phyloP scores from a whole-genome alignment of 305 asterid genomes.

The Petunia hybrid region DNA sequence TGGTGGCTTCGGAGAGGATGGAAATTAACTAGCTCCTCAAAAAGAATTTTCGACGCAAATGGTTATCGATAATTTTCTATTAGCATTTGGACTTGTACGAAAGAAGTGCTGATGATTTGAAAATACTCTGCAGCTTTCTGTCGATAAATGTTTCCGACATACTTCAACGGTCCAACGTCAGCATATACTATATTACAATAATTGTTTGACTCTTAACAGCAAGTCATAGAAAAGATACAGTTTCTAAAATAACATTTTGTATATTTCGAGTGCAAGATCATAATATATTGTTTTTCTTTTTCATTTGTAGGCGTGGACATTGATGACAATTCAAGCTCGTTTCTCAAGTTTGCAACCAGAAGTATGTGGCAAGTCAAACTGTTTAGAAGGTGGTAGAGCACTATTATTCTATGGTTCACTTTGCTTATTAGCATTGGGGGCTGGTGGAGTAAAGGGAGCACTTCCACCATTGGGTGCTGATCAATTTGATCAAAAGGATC shows the following conservation, averaged over 20 bases:
- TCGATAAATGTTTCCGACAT: no score
- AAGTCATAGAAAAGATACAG: no score
- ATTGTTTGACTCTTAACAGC: no score
- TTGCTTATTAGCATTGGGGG: conserved; percentile 51
- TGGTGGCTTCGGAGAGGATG: no score
- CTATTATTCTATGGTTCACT: conserved; percentile 49
- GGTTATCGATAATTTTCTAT: no score
- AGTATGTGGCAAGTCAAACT: conserved; percentile 45
- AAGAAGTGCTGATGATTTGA: no score
- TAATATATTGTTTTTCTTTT: neutral
- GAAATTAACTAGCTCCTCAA: no score
- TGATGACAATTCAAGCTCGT: conserved; percentile 59
- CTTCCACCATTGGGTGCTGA: conserved; percentile 62
- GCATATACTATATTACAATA: no score
- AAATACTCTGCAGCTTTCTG: no score
- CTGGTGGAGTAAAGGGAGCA: conserved; percentile 59
- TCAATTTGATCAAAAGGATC: conserved; percentile 53
- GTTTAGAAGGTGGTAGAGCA: conserved; percentile 42
- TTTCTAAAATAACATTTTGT: neutral
- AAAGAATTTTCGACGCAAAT: no score
- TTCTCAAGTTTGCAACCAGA: conserved; percentile 44
- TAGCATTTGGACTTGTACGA: no score
- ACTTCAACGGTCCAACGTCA: no score
- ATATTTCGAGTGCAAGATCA: neutral
- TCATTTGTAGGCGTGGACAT: conserved; percentile 45